phyloP scores from a whole-genome alignment of 2,329 filamentous ascomycete genomes.

The Colletotrichum tabaci region DNA sequence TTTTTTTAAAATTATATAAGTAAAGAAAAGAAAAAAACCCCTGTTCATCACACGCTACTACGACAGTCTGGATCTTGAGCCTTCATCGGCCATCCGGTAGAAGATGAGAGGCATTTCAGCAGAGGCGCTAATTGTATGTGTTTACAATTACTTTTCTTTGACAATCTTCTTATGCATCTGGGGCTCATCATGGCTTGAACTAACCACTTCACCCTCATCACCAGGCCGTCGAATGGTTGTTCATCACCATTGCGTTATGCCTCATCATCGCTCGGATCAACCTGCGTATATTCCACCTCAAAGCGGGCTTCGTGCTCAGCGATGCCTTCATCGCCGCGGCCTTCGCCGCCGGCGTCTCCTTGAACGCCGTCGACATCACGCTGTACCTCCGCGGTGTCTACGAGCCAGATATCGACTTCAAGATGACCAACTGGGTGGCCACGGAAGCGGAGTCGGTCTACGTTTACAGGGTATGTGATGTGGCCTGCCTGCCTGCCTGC shows the following conservation, averaged over 20 bases:
- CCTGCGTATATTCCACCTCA: background rate
- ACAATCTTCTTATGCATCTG: too few species aligned
- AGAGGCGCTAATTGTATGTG: background rate
- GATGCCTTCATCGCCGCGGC: conserved; percentile 5
- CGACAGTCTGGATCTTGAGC: background rate
- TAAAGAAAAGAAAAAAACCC: too few species aligned
- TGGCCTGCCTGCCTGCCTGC: background rate
- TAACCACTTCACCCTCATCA: background rate
- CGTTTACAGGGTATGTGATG: background rate
- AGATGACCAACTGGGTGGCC: conserved; percentile 1
- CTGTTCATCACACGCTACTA: too few species aligned
- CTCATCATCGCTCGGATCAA: background rate
- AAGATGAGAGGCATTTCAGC: background rate
- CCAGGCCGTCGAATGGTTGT: background rate
- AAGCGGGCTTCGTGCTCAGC: background rate
- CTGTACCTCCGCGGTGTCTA: background rate
- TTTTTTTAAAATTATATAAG: too few species aligned
- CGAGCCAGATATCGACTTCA: background rate
- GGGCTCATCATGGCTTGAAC: too few species aligned
- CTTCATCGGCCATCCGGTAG: background rate
- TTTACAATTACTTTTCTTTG: too few species aligned
- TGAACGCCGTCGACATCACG: background rate
- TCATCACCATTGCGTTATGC: background rate
- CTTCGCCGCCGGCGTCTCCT: background rate
- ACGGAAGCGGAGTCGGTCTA: background rate